Percentiles rank a stretch among this genome's conserved stretches.
These are phyloP conservation scores for Suillus ampliporus DNA, from an alignment of 768 basidiomycete species.

Conservation along the genomic window DNA sequence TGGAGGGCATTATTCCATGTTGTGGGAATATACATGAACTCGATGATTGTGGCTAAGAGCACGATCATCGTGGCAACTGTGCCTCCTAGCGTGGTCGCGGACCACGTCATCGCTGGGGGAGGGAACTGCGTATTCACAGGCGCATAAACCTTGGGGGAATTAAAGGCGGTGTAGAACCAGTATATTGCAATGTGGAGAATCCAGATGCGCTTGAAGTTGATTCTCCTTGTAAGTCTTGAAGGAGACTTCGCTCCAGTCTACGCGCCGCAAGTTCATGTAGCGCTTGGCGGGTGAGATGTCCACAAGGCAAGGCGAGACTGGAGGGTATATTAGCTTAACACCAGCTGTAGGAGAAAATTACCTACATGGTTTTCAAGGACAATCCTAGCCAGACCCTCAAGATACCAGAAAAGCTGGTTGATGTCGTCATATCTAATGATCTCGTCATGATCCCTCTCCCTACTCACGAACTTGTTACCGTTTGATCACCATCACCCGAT, in stretches of 20 bases:
- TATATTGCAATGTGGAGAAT: slow-evolving; percentile 91
- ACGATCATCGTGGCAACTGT: slow-evolving; percentile 93
- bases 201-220: slow-evolving; percentile 99
- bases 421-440: slow-evolving; percentile 99
- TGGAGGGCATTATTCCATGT: slow-evolving; percentile 99
- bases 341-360: slow-evolving; percentile 10
- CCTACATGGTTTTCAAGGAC: slow-evolving; percentile 84
- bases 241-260: slow-evolving; percentile 95
- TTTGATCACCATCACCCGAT: no score
- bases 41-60: slow-evolving; percentile 91
- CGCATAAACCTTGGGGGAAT: slow-evolving; percentile 91
- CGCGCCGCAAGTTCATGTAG: slow-evolving; percentile 88
- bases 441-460: no score
- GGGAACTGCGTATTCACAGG: slow-evolving; percentile 68
- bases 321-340: slow-evolving; percentile 10
- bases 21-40: slow-evolving; percentile 96
- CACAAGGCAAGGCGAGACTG: slow-evolving; percentile 79
- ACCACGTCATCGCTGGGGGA: slow-evolving; percentile 95
- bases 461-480: no score
- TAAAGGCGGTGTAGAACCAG: slow-evolving; percentile 99
- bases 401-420: slow-evolving; percentile 99
- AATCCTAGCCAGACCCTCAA: slow-evolving; percentile 94
- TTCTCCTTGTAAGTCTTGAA: slow-evolving; percentile 99
- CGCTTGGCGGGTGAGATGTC: slow-evolving; percentile 92
- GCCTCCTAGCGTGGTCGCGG: slow-evolving; percentile 91